Evolutionary conservation across 805 yeast species (phyloP), one percentile per base, ranked within the genome.

Genomic region (Maudiozyma saulgeensis): DNA sequence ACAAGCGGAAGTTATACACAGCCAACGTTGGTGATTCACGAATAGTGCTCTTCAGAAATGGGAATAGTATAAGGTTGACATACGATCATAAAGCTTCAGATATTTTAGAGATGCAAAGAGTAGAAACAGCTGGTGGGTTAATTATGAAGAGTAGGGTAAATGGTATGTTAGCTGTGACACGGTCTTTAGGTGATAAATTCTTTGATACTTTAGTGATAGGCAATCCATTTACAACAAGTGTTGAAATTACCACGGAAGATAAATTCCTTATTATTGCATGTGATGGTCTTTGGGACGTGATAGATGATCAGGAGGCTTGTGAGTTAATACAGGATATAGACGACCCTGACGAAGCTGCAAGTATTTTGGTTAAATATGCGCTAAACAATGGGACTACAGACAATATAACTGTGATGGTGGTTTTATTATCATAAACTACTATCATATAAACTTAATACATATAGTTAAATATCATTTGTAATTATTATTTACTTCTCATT

Each of bases 251-350:
- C 23, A 48, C 54, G 11, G 67, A 66, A 1, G 96, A 90, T 64
- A 84, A 84, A 56, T 87, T 87, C 61, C 66, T 91, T 60, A 89
- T 91, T 45, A 70, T 91, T 51, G 98, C 97, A 0, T 93, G 98
- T 66, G 99, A 91, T 67, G 99, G 99, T 0, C 70, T 91, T 11
- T 91, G 98, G 98, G 99, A 91, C 65, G 97, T 91, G 4, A 76
- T 90, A 46, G 74, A 81, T 8, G 99, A 93, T 63, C 84, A 80
- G 54, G 78, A 79, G 49, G 98, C 98, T 0, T 86, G 93, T 50
- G 82, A 82, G 49, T 65, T 83, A 56, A 82, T 87, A 4, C 71
- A 74, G 44, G 73, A 75, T 40, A 69, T 78, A 12, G 49, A 59
- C 8, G 80, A 82, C 56, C 83, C 93, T 0, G 75, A 79, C 42